Evolutionary conservation across 345 rosid genomes (phyloP), one percentile per base, ranked within the genome.

Genomic region (Hibiscus trionum): DNA sequence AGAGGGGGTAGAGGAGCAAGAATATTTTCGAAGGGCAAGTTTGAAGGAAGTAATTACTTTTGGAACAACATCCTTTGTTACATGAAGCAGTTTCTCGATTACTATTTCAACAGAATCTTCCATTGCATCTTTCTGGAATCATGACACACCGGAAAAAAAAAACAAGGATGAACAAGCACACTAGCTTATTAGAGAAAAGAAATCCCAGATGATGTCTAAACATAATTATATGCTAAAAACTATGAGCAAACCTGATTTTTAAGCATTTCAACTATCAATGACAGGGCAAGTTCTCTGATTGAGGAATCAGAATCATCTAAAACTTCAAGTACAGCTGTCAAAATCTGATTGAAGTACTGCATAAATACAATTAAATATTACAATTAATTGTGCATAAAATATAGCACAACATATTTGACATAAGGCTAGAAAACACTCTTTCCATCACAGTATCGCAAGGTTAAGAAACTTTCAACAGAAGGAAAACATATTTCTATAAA

Each of bases 271-370:
- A 81, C 75, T 39, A 96, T 86, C 85, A 96, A 80, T 24, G 87
- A 88, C 73, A 96, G 86, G 73, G 91, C 83, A 80, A 86, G 82
- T 79, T 93, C 99, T 62, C 90, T 87, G 69, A 89, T 80, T 53
- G 91, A 77, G 56, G 86, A 81, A 82, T 89, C 95, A 59, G 88
- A 77, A 69, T 87, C 90, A 82, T 96, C 98, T 66, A 93, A 74
- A 78, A 91, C 91, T 84, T 96, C 99, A 74, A 96, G 98, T 75
- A 96, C 96, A 68, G 91, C 91, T 65, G 96, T 89, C 88, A 93
- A 84, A 81, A 96, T 93, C 84, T 91, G 99, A 85, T 93, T 96
- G 86, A 96, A 91, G 83, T 91, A 96, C 99, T 96, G 96, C 82
- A 76, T 61, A 79, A n/a, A 76, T 37, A 46, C 59, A 74, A 64